Percentiles rank a stretch among this genome's conserved stretches.
phyloP scores from a whole-genome alignment of 345 rosid species.

The Populus pruinosa region DNA sequence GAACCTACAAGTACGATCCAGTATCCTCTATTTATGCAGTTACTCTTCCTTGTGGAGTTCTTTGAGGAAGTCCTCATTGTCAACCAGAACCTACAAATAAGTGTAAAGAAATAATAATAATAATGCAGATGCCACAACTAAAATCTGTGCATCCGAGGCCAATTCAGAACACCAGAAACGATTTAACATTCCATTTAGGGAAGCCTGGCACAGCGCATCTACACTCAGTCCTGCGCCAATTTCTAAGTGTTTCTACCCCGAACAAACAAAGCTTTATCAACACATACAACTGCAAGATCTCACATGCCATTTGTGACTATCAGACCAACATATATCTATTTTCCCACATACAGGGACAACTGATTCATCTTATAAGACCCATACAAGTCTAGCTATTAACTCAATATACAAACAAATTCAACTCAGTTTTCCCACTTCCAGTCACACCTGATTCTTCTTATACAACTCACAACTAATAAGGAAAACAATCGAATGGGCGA shows the following conservation, averaged over 20 bases:
- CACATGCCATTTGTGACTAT: too few species aligned
- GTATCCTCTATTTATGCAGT: neutral
- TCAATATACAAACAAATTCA: neutral
- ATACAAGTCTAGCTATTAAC: neutral
- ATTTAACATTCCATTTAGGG: neutral
- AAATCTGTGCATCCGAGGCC: neutral
- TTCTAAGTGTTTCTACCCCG: neutral
- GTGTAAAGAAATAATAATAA: neutral
- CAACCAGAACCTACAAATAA: conserved; percentile 69
- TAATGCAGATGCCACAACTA: neutral
- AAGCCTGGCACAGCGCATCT: too few species aligned
- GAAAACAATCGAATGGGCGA: neutral
- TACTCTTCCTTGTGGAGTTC: conserved; percentile 48
- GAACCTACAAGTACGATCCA: conserved; percentile 42
- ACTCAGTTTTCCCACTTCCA: neutral
- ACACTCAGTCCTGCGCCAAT: too few species aligned
- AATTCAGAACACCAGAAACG: neutral
- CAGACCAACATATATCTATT: neutral
- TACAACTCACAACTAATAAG: neutral
- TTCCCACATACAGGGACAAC: neutral
- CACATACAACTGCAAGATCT: too few species aligned
- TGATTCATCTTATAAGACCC: neutral
- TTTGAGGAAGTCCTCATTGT: conserved; percentile 88
- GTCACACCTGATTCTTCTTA: neutral
- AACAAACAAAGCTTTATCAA: neutral